Conservation (phyloP, 2,329 filamentous ascomycete genomes). For the Epichloe aotearoae region DNA sequence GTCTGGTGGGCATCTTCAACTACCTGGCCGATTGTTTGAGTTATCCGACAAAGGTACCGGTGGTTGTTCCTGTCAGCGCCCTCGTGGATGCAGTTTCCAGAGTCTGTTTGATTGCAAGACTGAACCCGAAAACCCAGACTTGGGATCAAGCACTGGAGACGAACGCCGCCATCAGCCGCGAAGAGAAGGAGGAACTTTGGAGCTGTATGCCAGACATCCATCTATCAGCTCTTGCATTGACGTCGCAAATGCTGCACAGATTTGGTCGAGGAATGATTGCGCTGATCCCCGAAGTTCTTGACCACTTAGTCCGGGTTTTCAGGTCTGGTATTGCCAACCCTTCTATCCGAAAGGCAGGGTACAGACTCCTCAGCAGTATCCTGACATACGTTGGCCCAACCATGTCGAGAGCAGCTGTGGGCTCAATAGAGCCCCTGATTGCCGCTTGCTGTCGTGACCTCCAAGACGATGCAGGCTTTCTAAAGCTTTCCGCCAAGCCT, state of each 20-base stretch:
- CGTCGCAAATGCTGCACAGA: slow-evolving; percentile 42
- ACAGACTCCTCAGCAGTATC: slow-evolving; percentile 43
- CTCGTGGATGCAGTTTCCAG: slow-evolving; percentile 58
- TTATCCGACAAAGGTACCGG: slow-evolving; percentile 48
- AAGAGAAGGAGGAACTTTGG: slow-evolving; percentile 74
- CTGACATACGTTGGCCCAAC: slow-evolving; percentile 51
- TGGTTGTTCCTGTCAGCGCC: slow-evolving; percentile 53
- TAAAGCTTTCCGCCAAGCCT: slow-evolving; percentile 26
- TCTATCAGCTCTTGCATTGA: slow-evolving; percentile 50
- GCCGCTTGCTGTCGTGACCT: slow-evolving; percentile 64
- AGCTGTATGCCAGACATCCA: slow-evolving; percentile 62
- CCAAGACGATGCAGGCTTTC: slow-evolving; percentile 37
- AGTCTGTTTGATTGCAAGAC: slow-evolving; percentile 51
- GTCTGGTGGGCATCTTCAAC: slow-evolving; percentile 51
- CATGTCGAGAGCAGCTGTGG: slow-evolving; percentile 51
- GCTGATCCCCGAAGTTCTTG: slow-evolving; percentile 49
- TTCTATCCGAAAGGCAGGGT: slow-evolving; percentile 46
- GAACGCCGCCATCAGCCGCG: slow-evolving; percentile 60
- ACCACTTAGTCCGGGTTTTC: slow-evolving; percentile 62
- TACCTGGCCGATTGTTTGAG: slow-evolving; percentile 51
- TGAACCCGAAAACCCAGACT: slow-evolving; percentile 31
- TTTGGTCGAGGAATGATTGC: slow-evolving; percentile 45
- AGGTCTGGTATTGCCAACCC: slow-evolving; percentile 38
- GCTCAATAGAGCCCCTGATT: slow-evolving; percentile 48
- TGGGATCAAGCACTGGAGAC: slow-evolving; percentile 42